Conservation (phyloP, 164 flowering plant species). For the Berberis thunbergii region DNA sequence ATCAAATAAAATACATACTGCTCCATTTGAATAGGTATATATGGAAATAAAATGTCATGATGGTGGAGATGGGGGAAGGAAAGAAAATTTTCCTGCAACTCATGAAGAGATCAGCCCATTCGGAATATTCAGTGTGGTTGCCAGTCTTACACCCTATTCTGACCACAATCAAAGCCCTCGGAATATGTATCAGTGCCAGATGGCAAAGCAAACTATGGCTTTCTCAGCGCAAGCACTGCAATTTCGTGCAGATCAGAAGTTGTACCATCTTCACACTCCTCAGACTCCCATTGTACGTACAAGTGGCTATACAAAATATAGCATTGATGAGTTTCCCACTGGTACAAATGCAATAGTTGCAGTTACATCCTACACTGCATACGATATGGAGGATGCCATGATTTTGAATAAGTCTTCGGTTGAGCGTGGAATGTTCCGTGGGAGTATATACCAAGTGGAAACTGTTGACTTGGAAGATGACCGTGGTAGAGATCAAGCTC, state of each 20-base stretch:
- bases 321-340: constrained; percentile 71
- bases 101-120: constrained; percentile 95
- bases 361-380: constrained; percentile 91
- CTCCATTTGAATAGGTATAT: constrained; percentile 37
- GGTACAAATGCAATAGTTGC: constrained; percentile 99
- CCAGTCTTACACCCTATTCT: constrained; percentile 94
- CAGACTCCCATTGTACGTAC: constrained; percentile 96
- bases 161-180: constrained; percentile 99
- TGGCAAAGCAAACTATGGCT: constrained; percentile 98
- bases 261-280: constrained; percentile 99
- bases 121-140: constrained; percentile 84
- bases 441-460: constrained; percentile 88
- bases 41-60: constrained; percentile 94
- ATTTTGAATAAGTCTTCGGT: constrained; percentile 94
- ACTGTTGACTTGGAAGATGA: constrained; percentile 64
- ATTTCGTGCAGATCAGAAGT: constrained; percentile 85
- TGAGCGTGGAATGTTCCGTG: constrained; percentile 87
- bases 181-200: constrained; percentile 99
- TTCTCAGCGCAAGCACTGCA: constrained; percentile 71
- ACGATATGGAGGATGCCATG: constrained; percentile 99
- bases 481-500: constrained; percentile 24
- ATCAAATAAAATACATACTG: background rate
- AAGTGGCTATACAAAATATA: constrained; percentile 53
- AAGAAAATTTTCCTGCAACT: constrained; percentile 55
- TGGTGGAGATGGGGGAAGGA: constrained; percentile 90